Percentiles rank a stretch among this genome's conserved stretches.
Evolutionary conservation across 148 eudicot genomes (phyloP).

Genomic region (Simmondsia chinensis): DNA sequence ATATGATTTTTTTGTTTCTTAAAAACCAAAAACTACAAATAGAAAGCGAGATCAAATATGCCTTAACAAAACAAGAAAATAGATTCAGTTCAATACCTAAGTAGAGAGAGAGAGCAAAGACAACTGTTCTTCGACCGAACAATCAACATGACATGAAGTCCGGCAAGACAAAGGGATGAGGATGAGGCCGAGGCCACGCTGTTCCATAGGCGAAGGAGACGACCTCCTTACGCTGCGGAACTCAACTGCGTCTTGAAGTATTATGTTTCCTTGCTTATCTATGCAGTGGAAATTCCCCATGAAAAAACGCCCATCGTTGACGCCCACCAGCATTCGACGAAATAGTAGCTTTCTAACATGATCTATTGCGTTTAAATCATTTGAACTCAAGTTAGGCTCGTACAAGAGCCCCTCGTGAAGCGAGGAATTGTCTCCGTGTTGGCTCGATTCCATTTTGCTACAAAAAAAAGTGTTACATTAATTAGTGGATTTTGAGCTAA

Average conservation of each 20-base stretch:
- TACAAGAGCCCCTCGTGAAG: slow-evolving; percentile 13
- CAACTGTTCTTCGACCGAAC: slow-evolving; percentile 62
- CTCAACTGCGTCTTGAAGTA: slow-evolving; percentile 81
- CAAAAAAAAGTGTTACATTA: too few relatives aligned
- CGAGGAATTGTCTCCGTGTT: too few relatives aligned
- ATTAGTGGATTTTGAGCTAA: too few relatives aligned
- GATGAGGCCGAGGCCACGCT: slow-evolving; percentile 76
- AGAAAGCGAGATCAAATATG: too few relatives aligned
- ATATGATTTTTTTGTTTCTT: too few relatives aligned
- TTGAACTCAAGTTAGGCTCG: slow-evolving; percentile 5
- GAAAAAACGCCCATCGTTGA: slow-evolving; percentile 76
- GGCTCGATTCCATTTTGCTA: too few relatives aligned
- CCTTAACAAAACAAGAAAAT: too few relatives aligned
- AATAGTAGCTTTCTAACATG: slow-evolving; percentile 47
- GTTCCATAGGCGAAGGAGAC: slow-evolving; percentile 79
- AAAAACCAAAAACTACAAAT: too few relatives aligned
- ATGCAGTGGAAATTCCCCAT: slow-evolving; percentile 73
- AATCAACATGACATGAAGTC: slow-evolving; percentile 73
- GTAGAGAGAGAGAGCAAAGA: slow-evolving; percentile 51
- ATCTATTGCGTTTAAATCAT: slow-evolving; percentile 20
- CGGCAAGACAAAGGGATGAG: slow-evolving; percentile 71
- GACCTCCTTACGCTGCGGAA: slow-evolving; percentile 60
- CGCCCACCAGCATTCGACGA: slow-evolving; percentile 69
- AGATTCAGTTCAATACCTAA: too few relatives aligned
- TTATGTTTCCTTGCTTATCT: slow-evolving; percentile 95